Conservation (phyloP, 2,329 filamentous ascomycete genomes). For the Ophioceras dolichostomum region DNA sequence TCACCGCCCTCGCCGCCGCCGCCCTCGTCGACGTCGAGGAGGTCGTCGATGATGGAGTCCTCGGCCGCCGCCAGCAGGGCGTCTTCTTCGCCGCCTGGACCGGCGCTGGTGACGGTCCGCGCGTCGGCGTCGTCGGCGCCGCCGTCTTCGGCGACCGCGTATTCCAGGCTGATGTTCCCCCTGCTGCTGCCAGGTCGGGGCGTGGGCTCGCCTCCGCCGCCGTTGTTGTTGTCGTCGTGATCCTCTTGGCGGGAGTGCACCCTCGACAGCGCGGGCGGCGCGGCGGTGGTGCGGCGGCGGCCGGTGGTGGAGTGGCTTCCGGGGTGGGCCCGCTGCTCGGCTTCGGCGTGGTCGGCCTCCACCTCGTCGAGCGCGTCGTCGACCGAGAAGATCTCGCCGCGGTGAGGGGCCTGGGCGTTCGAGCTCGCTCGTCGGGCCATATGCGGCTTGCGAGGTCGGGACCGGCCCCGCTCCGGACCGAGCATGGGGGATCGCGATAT, state of each 20-base stretch:
- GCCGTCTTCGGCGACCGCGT: conserved; percentile 21
- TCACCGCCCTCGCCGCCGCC: conserved; percentile 25
- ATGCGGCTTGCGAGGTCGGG: conserved; percentile 56
- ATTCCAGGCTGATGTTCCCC: conserved; percentile 9
- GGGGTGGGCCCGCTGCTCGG: conserved; percentile 24
- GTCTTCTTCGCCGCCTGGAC: conserved; percentile 20
- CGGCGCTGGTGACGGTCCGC: conserved; percentile 11
- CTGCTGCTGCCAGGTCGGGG: conserved; percentile 8
- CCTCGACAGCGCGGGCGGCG: conserved; percentile 16
- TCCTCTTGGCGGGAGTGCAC: conserved; percentile 16
- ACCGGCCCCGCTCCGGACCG: conserved; percentile 33
- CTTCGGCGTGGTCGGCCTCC: conserved; percentile 45
- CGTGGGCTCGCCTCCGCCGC: conserved; percentile 5
- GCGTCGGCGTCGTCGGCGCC: conserved; percentile 22
- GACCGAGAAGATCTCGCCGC: conserved; percentile 78
- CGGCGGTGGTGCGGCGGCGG: conserved; percentile 23
- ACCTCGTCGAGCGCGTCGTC: conserved; percentile 81
- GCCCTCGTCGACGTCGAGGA: conserved; percentile 22
- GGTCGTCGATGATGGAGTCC: conserved; percentile 21
- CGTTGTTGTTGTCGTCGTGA: conserved; percentile 11
- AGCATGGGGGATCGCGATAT: conserved; percentile 29
- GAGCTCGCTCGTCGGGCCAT: conserved; percentile 66
- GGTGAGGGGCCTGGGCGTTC: conserved; percentile 56
- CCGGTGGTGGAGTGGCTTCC: conserved; percentile 23
- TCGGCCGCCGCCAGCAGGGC: conserved; percentile 23